Base-by-base conservation (phyloP, 2,329 filamentous ascomycete species). In the Scleromitrula shiraiana region DNA sequence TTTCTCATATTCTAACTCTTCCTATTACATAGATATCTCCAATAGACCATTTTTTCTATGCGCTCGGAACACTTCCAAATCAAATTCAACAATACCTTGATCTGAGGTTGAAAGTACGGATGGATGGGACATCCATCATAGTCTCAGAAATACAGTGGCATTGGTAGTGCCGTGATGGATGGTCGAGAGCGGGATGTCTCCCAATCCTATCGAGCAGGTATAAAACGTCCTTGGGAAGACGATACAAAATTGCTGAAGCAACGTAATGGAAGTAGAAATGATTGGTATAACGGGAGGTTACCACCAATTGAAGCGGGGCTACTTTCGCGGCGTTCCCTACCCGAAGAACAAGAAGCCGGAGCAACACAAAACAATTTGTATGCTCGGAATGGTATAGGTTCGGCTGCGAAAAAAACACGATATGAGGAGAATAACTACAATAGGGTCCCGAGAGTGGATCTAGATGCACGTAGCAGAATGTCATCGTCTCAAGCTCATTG, bases 41-140 rank as follows among this genome's bases (percentile, higher is more conserved):
- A 7, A 20, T 22, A 29, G 39, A 43, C 22, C 10, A 29, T 17
- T 33, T 10, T n/a, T 24, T 20, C 10, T 22, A 36, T 48, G 29
- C 24, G 23, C 14, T 7, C 19, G 10, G 6, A 26, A 32, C 17
- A 15, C 22, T 22, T 42, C 23, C 9, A 43, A 24, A 22, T 43
- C 30, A 12, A 32, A 9, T 26, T 12, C 17, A 27, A 43, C 23
- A 14, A 27, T 7, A 23, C 22, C 15, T 22, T 27, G 23, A 27
- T 14, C 12, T 20, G 19, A 36, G 17, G 26, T 41, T 35, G 17
- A 71, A 15, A 40, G 69, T 66, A 19, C 73, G 55, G 41, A 59
- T 60, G 56, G 59, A 60, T 54, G 53, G 53, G 39, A 40, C 50
- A 46, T 40, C 53, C 37, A 32, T 54, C 33, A 45, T 46, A 44